phyloP scores from a whole-genome alignment of 75 land plant species.

The Adiantum capillusveneris region DNA sequence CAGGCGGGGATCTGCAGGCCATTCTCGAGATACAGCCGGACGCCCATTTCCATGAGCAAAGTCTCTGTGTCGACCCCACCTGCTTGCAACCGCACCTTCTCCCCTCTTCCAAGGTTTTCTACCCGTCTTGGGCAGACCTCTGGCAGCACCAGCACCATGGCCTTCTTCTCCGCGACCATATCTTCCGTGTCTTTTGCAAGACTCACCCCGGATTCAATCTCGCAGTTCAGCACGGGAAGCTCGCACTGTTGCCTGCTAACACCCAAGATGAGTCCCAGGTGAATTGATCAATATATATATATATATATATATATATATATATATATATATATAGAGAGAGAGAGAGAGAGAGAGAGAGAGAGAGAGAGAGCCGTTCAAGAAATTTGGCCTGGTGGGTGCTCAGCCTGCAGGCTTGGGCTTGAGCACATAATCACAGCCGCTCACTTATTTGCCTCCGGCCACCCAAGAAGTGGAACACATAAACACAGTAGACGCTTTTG shows the following conservation, averaged over 20 bases:
- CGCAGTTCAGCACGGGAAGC: constrained; percentile 13
- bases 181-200: constrained; percentile 24
- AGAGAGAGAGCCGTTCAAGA: no score
- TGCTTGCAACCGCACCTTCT: neutral
- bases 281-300: no score
- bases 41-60: neutral
- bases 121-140: neutral
- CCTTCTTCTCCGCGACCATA: constrained; percentile 13
- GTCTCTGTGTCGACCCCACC: neutral
- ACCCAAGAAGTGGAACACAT: no score
- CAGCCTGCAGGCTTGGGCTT: no score
- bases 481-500: no score
- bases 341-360: no score
- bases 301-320: no score
- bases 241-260: constrained; percentile 21
- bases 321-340: no score
- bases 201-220: constrained; percentile 31
- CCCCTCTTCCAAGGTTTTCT: neutral
- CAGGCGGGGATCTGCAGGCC: neutral
- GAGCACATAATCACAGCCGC: no score
- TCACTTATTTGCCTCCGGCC: no score
- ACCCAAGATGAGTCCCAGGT: constrained; percentile 33
- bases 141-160: neutral
- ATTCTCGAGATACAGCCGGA: neutral
- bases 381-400: no score